Conservation (phyloP, 768 basidiomycete genomes). For the Boletus tomentosulus region DNA sequence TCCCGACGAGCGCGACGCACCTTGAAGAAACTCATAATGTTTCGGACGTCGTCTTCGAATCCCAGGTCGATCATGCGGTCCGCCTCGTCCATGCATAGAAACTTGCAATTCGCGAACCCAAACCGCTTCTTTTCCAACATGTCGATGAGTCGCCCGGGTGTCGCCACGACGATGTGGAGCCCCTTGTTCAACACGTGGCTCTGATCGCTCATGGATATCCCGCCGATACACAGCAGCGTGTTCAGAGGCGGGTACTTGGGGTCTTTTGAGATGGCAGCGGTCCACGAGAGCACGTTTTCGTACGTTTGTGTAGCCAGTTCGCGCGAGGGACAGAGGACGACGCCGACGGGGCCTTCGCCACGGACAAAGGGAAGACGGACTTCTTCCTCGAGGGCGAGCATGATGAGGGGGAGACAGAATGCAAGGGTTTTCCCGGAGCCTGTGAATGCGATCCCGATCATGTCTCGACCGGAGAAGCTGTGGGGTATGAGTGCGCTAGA, state of each 20-base stretch:
- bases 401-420: slow-evolving; percentile 95
- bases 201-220: slow-evolving; percentile 98
- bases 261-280: slow-evolving; percentile 71
- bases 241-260: slow-evolving; percentile 83
- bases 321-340: slow-evolving; percentile 94
- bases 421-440: slow-evolving; percentile 99
- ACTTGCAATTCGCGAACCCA: slow-evolving; percentile 92
- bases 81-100: slow-evolving; percentile 97
- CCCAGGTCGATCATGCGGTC: slow-evolving; percentile 99
- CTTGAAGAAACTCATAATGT: slow-evolving; percentile 99
- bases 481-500: slow-evolving; percentile 6
- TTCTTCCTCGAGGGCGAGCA: slow-evolving; percentile 95
- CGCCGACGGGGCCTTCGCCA: slow-evolving; percentile 96
- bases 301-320: slow-evolving; percentile 97
- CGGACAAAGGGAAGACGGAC: slow-evolving; percentile 81
- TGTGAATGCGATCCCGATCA: slow-evolving; percentile 99
- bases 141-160: slow-evolving; percentile 94
- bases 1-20: slow-evolving; percentile 37
- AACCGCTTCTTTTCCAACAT: slow-evolving; percentile 96
- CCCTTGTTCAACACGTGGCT: slow-evolving; percentile 87
- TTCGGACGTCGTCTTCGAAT: slow-evolving; percentile 97
- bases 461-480: slow-evolving; percentile 92
- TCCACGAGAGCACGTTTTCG: slow-evolving; percentile 90
- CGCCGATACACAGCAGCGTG: slow-evolving; percentile 90
- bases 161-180: slow-evolving; percentile 93